Evolutionary conservation across 2,329 filamentous ascomycete genomes (phyloP), one percentile per base, ranked within the genome.

Genomic region (Fusarium torreyae): DNA sequence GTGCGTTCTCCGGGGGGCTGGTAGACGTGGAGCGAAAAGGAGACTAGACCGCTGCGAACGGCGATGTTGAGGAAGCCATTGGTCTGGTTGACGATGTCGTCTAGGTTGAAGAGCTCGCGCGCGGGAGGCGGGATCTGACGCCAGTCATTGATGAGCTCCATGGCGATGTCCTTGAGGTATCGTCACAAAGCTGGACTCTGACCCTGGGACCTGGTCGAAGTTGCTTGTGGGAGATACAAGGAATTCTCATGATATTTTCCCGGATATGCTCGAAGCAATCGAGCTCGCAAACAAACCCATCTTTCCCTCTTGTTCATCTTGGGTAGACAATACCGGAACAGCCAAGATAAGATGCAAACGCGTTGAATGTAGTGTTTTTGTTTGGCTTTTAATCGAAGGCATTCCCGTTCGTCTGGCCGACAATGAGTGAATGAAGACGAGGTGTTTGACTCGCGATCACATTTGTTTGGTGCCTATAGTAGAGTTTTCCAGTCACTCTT

Each of bases 61-160:
- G 53, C 48, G 0, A 54, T 43, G 0, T 42, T 49, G 20, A 68
- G 48, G 10, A 50, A 51, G 8, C 14, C 34, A 6, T 51, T 42
- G 1, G 40, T 45, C 2, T 51, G 22, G 4, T 31, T 6, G 4
- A 36, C 13, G 6, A 67, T 50, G 13, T 67, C 64, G 2, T 49
- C n/a, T 11, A 62, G 15, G 18, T 33, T 57, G 24, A 66, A 66
- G 1, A n/a, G 36, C 36, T 66, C 51, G 4, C 55, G 42, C 10
- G 6, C 13, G 1, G 63, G 56, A 6, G 63, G 40, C 8, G 61
- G 45, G 0, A 53, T 55, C 3, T 14, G 24, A 13, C 22, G 17
- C 60, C 63, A 66, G 49, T 52, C 28, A 0, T 10, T 50, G 13
- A 61, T n/a, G 2, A 20, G 1, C 2, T n/a, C 20, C 44, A 51